Evolutionary conservation across 164 flowering plant species (phyloP).

Genomic region (Liriodendron chinense): DNA sequence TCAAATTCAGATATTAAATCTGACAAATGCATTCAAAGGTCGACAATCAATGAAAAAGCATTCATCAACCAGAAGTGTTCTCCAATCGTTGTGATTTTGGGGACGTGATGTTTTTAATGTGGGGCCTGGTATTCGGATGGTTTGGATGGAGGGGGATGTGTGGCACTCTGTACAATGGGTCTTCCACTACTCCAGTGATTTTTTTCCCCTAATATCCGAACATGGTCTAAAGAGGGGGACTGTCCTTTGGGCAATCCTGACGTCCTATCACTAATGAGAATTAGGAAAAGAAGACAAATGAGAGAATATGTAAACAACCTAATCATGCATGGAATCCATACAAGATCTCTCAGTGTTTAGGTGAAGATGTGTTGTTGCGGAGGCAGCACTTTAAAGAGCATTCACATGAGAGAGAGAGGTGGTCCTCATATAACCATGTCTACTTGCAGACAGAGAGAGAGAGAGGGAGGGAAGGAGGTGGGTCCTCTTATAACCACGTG

Average conservation of each 20-base stretch:
- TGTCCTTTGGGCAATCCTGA: conserved; percentile 7
- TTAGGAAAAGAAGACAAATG: neutral
- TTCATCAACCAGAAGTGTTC: too few relatives aligned
- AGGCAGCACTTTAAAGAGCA: neutral
- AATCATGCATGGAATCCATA: conserved; percentile 11
- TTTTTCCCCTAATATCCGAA: neutral
- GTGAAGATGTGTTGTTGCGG: conserved; percentile 12
- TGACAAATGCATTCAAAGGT: too few relatives aligned
- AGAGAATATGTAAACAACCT: neutral
- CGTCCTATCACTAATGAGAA: neutral
- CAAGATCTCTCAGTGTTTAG: conserved; percentile 4
- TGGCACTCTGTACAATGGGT: neutral
- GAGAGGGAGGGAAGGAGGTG: too few relatives aligned
- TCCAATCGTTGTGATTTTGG: too few relatives aligned
- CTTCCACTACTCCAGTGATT: neutral
- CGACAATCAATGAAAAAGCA: too few relatives aligned
- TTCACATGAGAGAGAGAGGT: too few relatives aligned
- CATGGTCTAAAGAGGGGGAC: neutral
- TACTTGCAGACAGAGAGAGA: too few relatives aligned
- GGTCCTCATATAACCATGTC: too few relatives aligned
- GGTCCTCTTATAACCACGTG: too few relatives aligned
- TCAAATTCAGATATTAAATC: too few relatives aligned
- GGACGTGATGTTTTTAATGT: too few relatives aligned
- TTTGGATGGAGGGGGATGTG: neutral
- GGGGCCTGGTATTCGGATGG: neutral